Percentiles rank a stretch among this genome's conserved stretches.
Conservation (phyloP, 2,329 filamentous ascomycete species). For the Elsinoe australis region DNA sequence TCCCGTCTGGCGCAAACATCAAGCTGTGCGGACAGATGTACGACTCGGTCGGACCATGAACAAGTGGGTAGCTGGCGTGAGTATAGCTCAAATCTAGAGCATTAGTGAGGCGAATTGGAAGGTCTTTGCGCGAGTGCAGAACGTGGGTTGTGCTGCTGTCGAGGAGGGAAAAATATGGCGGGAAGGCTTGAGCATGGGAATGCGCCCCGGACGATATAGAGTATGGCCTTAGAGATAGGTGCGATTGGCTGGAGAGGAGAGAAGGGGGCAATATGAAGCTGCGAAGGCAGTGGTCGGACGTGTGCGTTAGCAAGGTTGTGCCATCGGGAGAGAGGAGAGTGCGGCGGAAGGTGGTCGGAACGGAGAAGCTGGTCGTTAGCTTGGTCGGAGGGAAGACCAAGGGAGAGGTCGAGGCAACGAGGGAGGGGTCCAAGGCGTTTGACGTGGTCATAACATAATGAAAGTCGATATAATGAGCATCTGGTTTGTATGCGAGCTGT, state of each 20-base stretch:
- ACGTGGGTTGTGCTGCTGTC: constrained; percentile 44
- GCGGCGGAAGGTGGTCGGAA: constrained; percentile 38
- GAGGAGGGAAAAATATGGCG: constrained; percentile 48
- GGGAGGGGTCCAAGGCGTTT: not conserved
- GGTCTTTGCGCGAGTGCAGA: constrained; percentile 46
- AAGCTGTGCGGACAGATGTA: constrained; percentile 50
- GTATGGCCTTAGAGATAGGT: constrained; percentile 40
- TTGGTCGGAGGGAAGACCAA: constrained; percentile 1
- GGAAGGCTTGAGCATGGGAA: constrained; percentile 39
- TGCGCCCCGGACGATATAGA: constrained; percentile 43
- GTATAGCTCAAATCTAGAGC: constrained; percentile 40
- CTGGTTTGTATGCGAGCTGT: not conserved
- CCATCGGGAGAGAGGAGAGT: constrained; percentile 48
- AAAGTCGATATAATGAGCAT: not conserved
- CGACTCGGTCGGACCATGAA: constrained; percentile 49
- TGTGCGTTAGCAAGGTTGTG: constrained; percentile 49
- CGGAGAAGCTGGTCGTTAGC: constrained; percentile 6
- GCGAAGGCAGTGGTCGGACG: constrained; percentile 44
- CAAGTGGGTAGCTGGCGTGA: constrained; percentile 48
- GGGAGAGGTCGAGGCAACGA: not conserved
- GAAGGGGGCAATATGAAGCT: constrained; percentile 48
- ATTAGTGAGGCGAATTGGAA: constrained; percentile 51
- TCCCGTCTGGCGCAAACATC: constrained; percentile 43
- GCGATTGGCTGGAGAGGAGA: constrained; percentile 34
- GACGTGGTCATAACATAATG: not conserved